Conservation (phyloP, 495 filamentous ascomycete genomes). For the Bryoglossum gracile region DNA sequence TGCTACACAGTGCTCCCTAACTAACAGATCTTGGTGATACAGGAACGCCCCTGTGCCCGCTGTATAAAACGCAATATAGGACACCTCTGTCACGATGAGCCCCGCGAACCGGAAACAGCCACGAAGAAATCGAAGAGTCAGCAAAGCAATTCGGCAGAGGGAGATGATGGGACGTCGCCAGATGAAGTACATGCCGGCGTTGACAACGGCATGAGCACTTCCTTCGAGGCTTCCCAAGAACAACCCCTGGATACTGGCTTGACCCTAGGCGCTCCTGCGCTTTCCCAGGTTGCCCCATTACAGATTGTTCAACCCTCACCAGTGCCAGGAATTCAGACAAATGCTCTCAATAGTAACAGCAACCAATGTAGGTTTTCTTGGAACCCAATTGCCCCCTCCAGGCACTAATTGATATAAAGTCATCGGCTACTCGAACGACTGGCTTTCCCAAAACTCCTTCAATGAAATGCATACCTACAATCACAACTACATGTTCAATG, state of each 20-base stretch:
- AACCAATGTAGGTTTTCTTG: conserved; percentile 64
- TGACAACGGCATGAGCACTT: conserved; percentile 23
- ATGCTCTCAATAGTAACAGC: conserved; percentile 49
- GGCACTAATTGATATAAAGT: conserved; percentile 38
- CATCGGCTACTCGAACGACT: conserved; percentile 57
- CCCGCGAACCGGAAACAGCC: conserved; percentile 67
- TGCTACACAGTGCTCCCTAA: conserved; percentile 33
- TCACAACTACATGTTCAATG: conserved; percentile 91
- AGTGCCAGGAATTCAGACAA: conserved; percentile 45
- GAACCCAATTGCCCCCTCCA: conserved; percentile 1
- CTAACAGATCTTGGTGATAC: conserved; percentile 37
- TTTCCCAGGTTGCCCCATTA: conserved; percentile 28
- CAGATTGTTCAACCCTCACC: conserved; percentile 51
- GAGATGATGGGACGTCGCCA: conserved; percentile 44
- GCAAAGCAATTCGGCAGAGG: conserved; percentile 50
- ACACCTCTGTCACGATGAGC: conserved; percentile 97
- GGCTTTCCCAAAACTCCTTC: conserved; percentile 52
- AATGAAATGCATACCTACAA: conserved; percentile 93
- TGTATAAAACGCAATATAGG: conserved; percentile 99
- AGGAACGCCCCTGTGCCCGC: conserved; percentile 93
- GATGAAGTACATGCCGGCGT: conserved; percentile 17
- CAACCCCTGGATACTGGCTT: conserved; percentile 20
- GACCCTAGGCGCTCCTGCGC: conserved; percentile 11
- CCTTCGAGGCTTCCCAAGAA: conserved; percentile 21
- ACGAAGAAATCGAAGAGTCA: conserved; percentile 63